These are phyloP conservation scores for Mollisia scopiformis DNA, from an alignment of 2,329 filamentous ascomycete genomes.

Conservation along the genomic window DNA sequence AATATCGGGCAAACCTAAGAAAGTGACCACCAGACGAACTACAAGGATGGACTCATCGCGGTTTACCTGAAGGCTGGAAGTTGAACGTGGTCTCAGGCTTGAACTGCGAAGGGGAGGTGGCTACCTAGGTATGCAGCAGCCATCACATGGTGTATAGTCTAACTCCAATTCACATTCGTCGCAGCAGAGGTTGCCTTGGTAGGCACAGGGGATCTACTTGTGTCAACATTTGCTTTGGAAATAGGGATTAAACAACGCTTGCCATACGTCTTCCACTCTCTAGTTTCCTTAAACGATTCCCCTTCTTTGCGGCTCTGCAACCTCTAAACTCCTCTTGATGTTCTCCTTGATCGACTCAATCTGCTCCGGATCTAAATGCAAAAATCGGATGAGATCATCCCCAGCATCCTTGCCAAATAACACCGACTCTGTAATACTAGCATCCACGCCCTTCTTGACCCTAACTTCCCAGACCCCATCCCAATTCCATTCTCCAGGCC, in stretches of 20 bases:
- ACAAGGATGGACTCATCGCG: too few relatives aligned
- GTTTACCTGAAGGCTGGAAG: too few relatives aligned
- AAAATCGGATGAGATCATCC: constrained; percentile 76
- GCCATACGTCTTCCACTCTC: constrained; percentile 25
- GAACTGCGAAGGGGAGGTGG: too few relatives aligned
- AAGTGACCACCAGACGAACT: too few relatives aligned
- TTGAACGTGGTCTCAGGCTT: too few relatives aligned
- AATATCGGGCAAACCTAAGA: too few relatives aligned
- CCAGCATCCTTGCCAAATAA: constrained; percentile 69
- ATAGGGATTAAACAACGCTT: constrained; percentile 17
- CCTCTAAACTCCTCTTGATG: constrained; percentile 50
- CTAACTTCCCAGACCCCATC: constrained; percentile 95
- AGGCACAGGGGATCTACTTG: neutral
- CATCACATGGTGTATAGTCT: neutral
- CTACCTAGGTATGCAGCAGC: too few relatives aligned
- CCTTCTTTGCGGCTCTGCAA: constrained; percentile 36
- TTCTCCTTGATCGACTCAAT: constrained; percentile 62
- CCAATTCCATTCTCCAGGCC: constrained; percentile 94
- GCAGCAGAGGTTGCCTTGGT: neutral
- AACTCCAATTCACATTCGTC: neutral
- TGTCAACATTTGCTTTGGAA: neutral
- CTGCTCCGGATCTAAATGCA: constrained; percentile 63
- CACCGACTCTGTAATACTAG: constrained; percentile 77
- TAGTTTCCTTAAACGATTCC: constrained; percentile 20
- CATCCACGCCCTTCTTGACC: constrained; percentile 76